Evolutionary conservation across 352 stramenopile species (phyloP).

Genomic region (Albugo candida): DNA sequence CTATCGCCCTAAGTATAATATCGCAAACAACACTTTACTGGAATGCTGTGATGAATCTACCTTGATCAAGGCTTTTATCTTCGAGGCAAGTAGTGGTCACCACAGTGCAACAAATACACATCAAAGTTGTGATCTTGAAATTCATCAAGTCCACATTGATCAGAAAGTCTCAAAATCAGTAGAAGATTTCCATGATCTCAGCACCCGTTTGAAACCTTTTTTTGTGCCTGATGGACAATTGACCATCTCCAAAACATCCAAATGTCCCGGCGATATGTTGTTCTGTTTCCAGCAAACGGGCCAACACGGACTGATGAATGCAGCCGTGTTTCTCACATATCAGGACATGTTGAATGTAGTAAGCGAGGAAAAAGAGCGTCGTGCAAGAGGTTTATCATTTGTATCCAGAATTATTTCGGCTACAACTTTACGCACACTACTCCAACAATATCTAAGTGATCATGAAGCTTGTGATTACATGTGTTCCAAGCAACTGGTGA

Average conservation of each 20-base stretch:
- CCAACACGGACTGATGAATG: slow-evolving; percentile 48
- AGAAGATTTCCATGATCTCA: slow-evolving; percentile 28
- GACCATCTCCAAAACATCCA: slow-evolving; percentile 20
- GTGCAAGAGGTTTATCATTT: slow-evolving; percentile 43
- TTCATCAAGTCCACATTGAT: slow-evolving; percentile 8
- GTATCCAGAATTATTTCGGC: slow-evolving; percentile 45
- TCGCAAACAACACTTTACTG: slow-evolving; percentile 6
- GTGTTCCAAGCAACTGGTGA: slow-evolving; percentile 13
- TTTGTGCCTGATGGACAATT: slow-evolving; percentile 41
- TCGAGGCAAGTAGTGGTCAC: slow-evolving; percentile 15
- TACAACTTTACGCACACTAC: slow-evolving; percentile 26
- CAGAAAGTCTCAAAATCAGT: slow-evolving; percentile 11
- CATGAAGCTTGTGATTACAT: slow-evolving; percentile 6
- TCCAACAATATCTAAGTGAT: slow-evolving; percentile 14
- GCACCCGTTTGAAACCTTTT: slow-evolving; percentile 41
- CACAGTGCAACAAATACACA: slow-evolving; percentile 6
- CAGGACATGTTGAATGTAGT: slow-evolving; percentile 21
- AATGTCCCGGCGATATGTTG: slow-evolving; percentile 27
- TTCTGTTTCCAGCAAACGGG: slow-evolving; percentile 68
- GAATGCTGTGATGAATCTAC: slow-evolving; percentile 11
- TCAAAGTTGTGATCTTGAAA: neutral
- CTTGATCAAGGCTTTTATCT: slow-evolving; percentile 34
- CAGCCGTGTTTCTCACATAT: slow-evolving; percentile 61
- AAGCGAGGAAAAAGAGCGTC: slow-evolving; percentile 22
- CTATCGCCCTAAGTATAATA: slow-evolving; percentile 57